A percentile compares a stretch with the other conserved stretches of the same genome.
These are phyloP conservation scores for Sarcodon sp. DNA, from an alignment of 768 basidiomycete species.

Conservation along the genomic window DNA sequence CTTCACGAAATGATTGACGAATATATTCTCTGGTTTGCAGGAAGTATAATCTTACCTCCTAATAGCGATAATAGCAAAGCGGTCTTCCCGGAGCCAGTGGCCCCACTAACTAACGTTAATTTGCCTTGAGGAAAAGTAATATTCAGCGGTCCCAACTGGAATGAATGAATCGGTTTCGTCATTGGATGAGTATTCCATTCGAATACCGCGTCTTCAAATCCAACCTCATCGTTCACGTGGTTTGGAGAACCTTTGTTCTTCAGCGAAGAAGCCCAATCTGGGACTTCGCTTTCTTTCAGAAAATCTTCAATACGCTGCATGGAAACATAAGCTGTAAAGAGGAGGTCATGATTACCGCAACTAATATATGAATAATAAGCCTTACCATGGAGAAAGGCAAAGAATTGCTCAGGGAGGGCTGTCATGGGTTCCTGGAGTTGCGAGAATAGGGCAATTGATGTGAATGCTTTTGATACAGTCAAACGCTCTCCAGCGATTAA, in stretches of 20 bases:
- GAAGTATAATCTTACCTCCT: slow-evolving; percentile 32
- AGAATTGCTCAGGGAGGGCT: slow-evolving; percentile 46
- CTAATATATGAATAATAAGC: background rate
- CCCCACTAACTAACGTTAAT: slow-evolving; percentile 48
- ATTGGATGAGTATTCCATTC: slow-evolving; percentile 35
- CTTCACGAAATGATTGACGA: slow-evolving; percentile 17
- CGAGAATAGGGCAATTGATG: slow-evolving; percentile 64
- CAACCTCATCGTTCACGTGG: slow-evolving; percentile 16
- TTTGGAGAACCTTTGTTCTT: slow-evolving; percentile 15
- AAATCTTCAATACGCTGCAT: slow-evolving; percentile 73
- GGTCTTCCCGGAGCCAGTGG: slow-evolving; percentile 61
- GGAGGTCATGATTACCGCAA: background rate
- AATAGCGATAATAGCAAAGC: slow-evolving; percentile 49
- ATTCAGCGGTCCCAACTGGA: slow-evolving; percentile 44
- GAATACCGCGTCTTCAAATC: slow-evolving; percentile 42
- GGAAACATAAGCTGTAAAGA: slow-evolving; percentile 48
- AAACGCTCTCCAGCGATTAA: slow-evolving; percentile 48
- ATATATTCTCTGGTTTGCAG: background rate
- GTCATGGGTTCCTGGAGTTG: slow-evolving; percentile 61
- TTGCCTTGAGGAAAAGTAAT: slow-evolving; percentile 44
- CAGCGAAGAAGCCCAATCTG: slow-evolving; percentile 64
- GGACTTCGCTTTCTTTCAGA: slow-evolving; percentile 63
- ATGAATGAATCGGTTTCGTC: slow-evolving; percentile 22
- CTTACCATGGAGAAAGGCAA: slow-evolving; percentile 50
- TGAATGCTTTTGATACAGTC: slow-evolving; percentile 75